Base-by-base conservation (phyloP, 768 basidiomycete genomes). In the Piloderma croceum region DNA sequence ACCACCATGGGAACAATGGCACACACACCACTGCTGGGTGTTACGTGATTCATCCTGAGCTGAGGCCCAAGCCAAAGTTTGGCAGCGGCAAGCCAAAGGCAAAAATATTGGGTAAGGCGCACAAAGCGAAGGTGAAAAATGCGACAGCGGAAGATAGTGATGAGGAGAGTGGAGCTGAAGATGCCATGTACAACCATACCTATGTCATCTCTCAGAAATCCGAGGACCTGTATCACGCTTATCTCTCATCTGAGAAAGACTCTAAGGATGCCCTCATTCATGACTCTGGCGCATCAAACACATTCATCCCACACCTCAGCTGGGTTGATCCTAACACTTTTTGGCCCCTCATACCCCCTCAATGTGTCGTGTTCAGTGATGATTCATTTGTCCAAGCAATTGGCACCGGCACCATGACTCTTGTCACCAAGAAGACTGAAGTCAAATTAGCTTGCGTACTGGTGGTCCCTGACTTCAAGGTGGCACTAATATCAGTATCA, bases 401-500 rank as follows among this genome's bases (percentile, higher is more conserved):
- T 19, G 47, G 39, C 9, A 34, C 17, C 10, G 47, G 44, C 7
- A 41, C 34, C 15, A 34, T 49, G n/a, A 9, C 17, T n/a, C 29
- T 45, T 10, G 27, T 32, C 7, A 34, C 33, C 23, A 31, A 41
- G 12, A 21, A 12, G 18, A 24, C 24, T 22, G 38, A 36, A 12
- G 15, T 32, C 21, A 25, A 29, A 29, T 15, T 45, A 10, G 21
- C 36, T 9, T 20, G 34, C 21, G 29, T 41, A 15, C 40, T 49
- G 4, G 21, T 38, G 4, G 41, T 49, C 23, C 48, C 44, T 12
- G 31, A 18, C 10, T 49, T 46, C 40, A 35, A 10, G 37, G 32
- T 46, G 11, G 39, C 48, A 4, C 41, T 46, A 3, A 31, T 49
- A 9, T 49, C 45, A 4, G 45, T 49, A 7, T 24, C 34, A 22